Evolutionary conservation across 2,329 filamentous ascomycete genomes (phyloP).

Genomic region (Aspergillus latus): DNA sequence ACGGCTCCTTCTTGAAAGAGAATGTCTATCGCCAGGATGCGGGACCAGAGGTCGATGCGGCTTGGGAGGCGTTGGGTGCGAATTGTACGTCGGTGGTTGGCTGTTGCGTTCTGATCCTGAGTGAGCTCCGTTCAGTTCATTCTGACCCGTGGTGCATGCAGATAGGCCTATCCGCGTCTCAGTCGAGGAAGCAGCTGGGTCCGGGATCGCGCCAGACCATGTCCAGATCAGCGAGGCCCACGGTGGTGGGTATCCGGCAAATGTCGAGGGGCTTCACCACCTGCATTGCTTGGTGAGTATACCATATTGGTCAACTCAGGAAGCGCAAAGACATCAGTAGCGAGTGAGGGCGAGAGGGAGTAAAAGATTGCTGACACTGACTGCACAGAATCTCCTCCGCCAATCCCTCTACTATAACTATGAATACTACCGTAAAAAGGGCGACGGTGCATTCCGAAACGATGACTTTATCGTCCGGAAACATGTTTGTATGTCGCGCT

Average conservation of each 20-base stretch:
- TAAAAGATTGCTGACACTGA: neutral
- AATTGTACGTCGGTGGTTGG: slow-evolving; percentile 45
- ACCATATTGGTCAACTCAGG: neutral
- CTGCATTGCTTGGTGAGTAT: slow-evolving; percentile 53
- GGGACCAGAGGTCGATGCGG: slow-evolving; percentile 56
- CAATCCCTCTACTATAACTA: slow-evolving; percentile 61
- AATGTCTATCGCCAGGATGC: slow-evolving; percentile 54
- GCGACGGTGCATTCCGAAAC: slow-evolving; percentile 57
- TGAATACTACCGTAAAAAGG: slow-evolving; percentile 54
- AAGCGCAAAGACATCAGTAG: no score
- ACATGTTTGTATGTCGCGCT: slow-evolving; percentile 55
- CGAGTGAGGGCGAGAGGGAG: no score
- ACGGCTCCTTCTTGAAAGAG: slow-evolving; percentile 58
- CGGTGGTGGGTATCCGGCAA: slow-evolving; percentile 55
- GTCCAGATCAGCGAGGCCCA: slow-evolving; percentile 57
- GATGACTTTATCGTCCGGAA: slow-evolving; percentile 54
- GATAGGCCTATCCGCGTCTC: slow-evolving; percentile 53
- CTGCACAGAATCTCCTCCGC: slow-evolving; percentile 56
- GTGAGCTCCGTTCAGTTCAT: no score
- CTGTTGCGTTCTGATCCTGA: no score
- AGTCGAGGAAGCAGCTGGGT: slow-evolving; percentile 48
- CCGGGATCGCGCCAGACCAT: slow-evolving; percentile 55
- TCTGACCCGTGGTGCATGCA: slow-evolving; percentile 21
- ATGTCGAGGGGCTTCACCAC: slow-evolving; percentile 36
- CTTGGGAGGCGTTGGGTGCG: slow-evolving; percentile 55